These are phyloP conservation scores for Nigrospora sphaerica DNA, from an alignment of 2,329 filamentous ascomycete genomes.

Conservation along the genomic window DNA sequence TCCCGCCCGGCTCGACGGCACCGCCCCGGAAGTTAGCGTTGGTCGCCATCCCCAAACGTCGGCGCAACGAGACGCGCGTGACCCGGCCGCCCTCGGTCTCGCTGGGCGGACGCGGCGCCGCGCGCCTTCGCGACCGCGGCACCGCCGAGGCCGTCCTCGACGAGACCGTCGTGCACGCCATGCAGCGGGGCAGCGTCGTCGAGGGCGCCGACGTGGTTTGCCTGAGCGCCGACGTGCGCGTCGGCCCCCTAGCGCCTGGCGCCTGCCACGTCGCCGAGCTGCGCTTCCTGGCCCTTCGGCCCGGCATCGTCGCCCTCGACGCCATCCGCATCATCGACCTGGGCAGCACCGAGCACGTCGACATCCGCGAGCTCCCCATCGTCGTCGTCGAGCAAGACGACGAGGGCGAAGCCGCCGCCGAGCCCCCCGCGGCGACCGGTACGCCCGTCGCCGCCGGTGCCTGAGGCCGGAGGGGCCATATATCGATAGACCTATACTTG, in stretches of 20 bases:
- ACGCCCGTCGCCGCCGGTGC: too few species aligned
- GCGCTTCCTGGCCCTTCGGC: constrained; percentile 60
- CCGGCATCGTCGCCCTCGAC: constrained; percentile 64
- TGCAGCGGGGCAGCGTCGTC: constrained; percentile 58
- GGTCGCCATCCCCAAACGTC: constrained; percentile 58
- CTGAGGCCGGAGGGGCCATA: too few species aligned
- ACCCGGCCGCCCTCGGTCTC: constrained; percentile 46
- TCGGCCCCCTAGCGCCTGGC: constrained; percentile 65
- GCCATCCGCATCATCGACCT: constrained; percentile 68
- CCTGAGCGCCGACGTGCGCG: constrained; percentile 64
- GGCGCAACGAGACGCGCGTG: constrained; percentile 48
- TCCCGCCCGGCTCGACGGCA: constrained; percentile 25
- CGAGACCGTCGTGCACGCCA: constrained; percentile 63
- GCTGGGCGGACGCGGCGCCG: constrained; percentile 18
- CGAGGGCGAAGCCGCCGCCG: background rate
- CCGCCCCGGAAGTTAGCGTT: constrained; percentile 62
- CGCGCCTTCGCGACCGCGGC: constrained; percentile 21
- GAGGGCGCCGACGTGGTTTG: constrained; percentile 66
- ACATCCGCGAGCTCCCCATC: constrained; percentile 67
- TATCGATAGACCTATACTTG: too few species aligned
- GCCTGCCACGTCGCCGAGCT: constrained; percentile 70
- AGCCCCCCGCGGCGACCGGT: too few species aligned
- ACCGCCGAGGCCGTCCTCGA: constrained; percentile 63
- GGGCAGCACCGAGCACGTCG: constrained; percentile 66
- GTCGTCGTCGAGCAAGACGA: constrained; percentile 43